phyloP scores from a whole-genome alignment of 2,329 filamentous ascomycete species.

The Venturia carpophila region DNA sequence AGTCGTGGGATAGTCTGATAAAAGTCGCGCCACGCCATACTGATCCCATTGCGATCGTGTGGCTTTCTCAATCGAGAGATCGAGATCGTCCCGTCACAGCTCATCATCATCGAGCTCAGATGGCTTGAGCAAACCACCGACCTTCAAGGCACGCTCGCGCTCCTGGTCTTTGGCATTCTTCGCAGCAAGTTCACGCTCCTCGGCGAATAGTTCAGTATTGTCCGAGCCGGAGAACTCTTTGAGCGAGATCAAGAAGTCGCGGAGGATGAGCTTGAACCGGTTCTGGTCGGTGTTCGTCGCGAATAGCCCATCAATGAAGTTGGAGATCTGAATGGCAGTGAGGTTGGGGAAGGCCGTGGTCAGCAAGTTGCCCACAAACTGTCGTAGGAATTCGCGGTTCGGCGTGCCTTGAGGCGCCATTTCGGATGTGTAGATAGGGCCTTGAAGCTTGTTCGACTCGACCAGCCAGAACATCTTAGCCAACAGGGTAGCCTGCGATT shows the following conservation, averaged over 20 bases:
- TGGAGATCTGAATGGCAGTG: slow-evolving; percentile 77
- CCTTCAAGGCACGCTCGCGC: slow-evolving; percentile 85
- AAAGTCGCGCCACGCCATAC: not conserved
- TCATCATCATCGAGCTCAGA: slow-evolving; percentile 83
- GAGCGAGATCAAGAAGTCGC: slow-evolving; percentile 93
- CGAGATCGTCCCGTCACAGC: slow-evolving; percentile 59
- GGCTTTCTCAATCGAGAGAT: not conserved
- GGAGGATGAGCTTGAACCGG: slow-evolving; percentile 90
- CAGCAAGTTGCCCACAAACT: slow-evolving; percentile 77
- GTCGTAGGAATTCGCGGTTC: slow-evolving; percentile 84
- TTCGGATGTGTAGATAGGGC: slow-evolving; percentile 79
- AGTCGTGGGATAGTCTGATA: not conserved
- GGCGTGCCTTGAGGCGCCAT: slow-evolving; percentile 75
- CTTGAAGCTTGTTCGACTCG: slow-evolving; percentile 81
- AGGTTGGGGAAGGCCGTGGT: slow-evolving; percentile 91
- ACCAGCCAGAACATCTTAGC: slow-evolving; percentile 96
- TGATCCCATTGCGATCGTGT: slow-evolving; percentile 7
- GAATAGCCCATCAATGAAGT: slow-evolving; percentile 86
- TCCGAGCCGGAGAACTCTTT: slow-evolving; percentile 89
- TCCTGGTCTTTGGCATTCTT: slow-evolving; percentile 80
- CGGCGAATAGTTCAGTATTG: slow-evolving; percentile 85
- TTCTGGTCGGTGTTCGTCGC: slow-evolving; percentile 79
- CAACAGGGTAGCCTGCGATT: slow-evolving; percentile 88
- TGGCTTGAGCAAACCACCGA: slow-evolving; percentile 91
- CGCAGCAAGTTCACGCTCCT: slow-evolving; percentile 90